Conservation (phyloP, 768 basidiomycete species). For the Exsudoporus frostii region DNA sequence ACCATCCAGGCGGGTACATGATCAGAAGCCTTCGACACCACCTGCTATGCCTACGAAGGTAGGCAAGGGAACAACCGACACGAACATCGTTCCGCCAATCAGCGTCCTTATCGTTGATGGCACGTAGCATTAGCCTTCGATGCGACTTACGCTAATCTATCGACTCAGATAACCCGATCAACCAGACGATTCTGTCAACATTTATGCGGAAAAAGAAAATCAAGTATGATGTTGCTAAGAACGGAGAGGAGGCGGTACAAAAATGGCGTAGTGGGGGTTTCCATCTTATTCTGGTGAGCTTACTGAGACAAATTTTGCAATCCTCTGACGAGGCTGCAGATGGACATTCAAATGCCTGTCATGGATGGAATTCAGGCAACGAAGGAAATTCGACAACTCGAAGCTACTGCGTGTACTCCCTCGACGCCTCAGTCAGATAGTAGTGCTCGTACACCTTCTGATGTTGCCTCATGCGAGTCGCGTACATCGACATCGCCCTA, state of each 20-base stretch:
- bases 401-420: constrained; percentile 69
- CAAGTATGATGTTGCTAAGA: constrained; percentile 90
- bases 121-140: constrained; percentile 35
- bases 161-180: constrained; percentile 89
- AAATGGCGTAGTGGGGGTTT: constrained; percentile 93
- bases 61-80: constrained; percentile 50
- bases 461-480: constrained; percentile 45
- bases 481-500: constrained; percentile 61
- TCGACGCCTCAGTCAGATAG: constrained; percentile 61
- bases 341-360: constrained; percentile 99
- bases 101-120: constrained; percentile 98
- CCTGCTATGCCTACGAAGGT: constrained; percentile 41
- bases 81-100: constrained; percentile 89
- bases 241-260: constrained; percentile 92
- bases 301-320: not conserved
- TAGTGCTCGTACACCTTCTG: constrained; percentile 49
- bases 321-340: constrained; percentile 48
- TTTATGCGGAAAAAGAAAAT: constrained; percentile 97
- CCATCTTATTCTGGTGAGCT: constrained; percentile 88
- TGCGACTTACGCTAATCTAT: constrained; percentile 13
- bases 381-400: constrained; percentile 87
- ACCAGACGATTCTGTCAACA: constrained; percentile 94
- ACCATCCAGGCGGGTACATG: constrained; percentile 31
- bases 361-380: constrained; percentile 99
- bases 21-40: constrained; percentile 27